phyloP scores from a whole-genome alignment of 352 stramenopile species.

The Phytophthora colocasiae region DNA sequence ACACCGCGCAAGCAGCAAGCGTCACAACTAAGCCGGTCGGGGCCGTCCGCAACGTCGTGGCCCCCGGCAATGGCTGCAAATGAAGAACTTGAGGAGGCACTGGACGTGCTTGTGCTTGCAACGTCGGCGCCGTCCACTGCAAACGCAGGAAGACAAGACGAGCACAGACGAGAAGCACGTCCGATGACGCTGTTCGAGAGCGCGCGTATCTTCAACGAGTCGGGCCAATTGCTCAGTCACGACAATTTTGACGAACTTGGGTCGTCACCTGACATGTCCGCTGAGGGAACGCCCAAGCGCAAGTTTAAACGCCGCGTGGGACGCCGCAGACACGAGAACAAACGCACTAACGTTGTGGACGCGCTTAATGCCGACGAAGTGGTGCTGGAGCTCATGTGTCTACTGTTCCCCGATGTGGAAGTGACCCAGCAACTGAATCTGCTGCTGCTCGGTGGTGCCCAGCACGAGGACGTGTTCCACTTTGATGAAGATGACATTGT shows the following conservation, averaged over 20 bases:
- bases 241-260: slow-evolving; percentile 75
- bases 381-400: slow-evolving; percentile 80
- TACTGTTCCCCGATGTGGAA: slow-evolving; percentile 70
- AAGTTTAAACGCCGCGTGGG: slow-evolving; percentile 75
- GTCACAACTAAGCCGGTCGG: slow-evolving; percentile 51
- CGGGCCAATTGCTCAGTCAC: slow-evolving; percentile 71
- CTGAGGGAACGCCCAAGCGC: slow-evolving; percentile 33
- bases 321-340: slow-evolving; percentile 61
- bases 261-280: slow-evolving; percentile 54
- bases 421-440: slow-evolving; percentile 86
- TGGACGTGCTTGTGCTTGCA: slow-evolving; percentile 39
- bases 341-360: slow-evolving; percentile 43
- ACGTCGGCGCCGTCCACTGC: slow-evolving; percentile 57
- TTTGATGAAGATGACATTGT: slow-evolving; percentile 74
- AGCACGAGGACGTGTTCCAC: slow-evolving; percentile 70
- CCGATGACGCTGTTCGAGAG: slow-evolving; percentile 86
- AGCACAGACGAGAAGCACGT: slow-evolving; percentile 52
- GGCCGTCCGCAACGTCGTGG: slow-evolving; percentile 63
- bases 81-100: slow-evolving; percentile 43
- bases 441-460: slow-evolving; percentile 56
- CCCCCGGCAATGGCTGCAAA: slow-evolving; percentile 35
- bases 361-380: slow-evolving; percentile 63
- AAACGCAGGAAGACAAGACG: slow-evolving; percentile 35
- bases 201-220: slow-evolving; percentile 80
- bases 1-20: slow-evolving; percentile 2